Percentiles rank a stretch among this genome's conserved stretches.
Evolutionary conservation across 768 basidiomycete genomes (phyloP).

Genomic region (Tylopilus plumbeoviolaceoides): DNA sequence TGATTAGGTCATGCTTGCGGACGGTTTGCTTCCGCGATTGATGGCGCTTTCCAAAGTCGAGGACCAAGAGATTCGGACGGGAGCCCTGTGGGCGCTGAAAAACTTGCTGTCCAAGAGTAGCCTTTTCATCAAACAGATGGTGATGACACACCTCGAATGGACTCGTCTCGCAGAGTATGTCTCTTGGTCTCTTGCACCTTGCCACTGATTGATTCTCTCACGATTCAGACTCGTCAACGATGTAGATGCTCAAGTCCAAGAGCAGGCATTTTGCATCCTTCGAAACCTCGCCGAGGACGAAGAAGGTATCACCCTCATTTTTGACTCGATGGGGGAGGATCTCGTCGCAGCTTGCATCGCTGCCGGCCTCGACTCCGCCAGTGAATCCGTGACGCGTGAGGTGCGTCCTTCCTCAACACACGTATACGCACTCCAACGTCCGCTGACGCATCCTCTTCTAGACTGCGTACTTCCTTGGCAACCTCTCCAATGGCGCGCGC

Average conservation of each 20-base stretch:
- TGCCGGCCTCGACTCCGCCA: constrained; percentile 44
- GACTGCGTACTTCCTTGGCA: constrained; percentile 62
- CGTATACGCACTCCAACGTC: too few relatives aligned
- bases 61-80: constrained; percentile 58
- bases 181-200: background rate
- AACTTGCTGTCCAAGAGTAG: constrained; percentile 70
- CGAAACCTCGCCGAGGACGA: constrained; percentile 66
- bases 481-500: constrained; percentile 59
- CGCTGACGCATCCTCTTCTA: constrained; percentile 14
- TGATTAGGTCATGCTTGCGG: constrained; percentile 56
- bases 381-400: constrained; percentile 53
- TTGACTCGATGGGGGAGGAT: constrained; percentile 47
- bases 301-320: constrained; percentile 59
- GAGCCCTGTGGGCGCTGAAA: constrained; percentile 83
- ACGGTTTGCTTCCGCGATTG: constrained; percentile 64
- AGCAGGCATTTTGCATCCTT: constrained; percentile 66
- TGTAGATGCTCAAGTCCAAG: constrained; percentile 51
- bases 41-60: constrained; percentile 51
- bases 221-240: constrained; percentile 50
- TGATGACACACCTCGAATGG: constrained; percentile 75
- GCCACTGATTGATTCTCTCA: background rate
- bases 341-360: constrained; percentile 45
- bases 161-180: constrained; percentile 50
- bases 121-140: constrained; percentile 54
- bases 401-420: constrained; percentile 29